Conservation (phyloP, 2,329 filamentous ascomycete species). For the Aspergillus costaricaensis region DNA sequence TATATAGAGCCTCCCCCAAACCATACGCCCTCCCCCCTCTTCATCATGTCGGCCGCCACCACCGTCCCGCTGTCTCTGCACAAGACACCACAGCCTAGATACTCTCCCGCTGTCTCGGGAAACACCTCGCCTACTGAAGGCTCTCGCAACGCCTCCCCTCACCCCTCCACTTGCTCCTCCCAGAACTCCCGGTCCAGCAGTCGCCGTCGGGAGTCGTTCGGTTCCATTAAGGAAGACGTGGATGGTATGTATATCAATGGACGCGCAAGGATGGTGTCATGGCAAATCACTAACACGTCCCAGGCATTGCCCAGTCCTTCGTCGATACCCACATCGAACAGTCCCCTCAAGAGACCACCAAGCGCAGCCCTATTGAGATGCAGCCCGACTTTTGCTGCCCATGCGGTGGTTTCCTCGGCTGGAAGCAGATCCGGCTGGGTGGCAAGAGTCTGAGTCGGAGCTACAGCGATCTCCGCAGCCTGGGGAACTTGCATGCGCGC, state of each 20-base stretch:
- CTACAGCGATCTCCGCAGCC: conserved; percentile 44
- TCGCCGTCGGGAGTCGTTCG: conserved; percentile 43
- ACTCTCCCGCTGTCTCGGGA: conserved; percentile 24
- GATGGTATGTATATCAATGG: conserved; percentile 34
- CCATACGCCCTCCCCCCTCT: conserved; percentile 13
- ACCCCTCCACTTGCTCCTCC: conserved; percentile 35
- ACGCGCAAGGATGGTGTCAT: not conserved
- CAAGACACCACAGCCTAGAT: conserved; percentile 29
- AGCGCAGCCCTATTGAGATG: conserved; percentile 31
- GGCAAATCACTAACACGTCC: not conserved
- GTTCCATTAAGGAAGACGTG: conserved; percentile 48
- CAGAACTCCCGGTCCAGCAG: conserved; percentile 43
- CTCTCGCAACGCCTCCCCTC: conserved; percentile 37
- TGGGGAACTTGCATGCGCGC: conserved; percentile 38
- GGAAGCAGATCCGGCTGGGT: conserved; percentile 49
- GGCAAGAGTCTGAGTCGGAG: conserved; percentile 48
- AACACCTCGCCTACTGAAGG: conserved; percentile 21
- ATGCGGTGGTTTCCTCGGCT: conserved; percentile 47
- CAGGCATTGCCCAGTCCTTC: conserved; percentile 48
- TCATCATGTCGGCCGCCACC: conserved; percentile 34
- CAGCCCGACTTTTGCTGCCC: conserved; percentile 50
- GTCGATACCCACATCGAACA: conserved; percentile 41
- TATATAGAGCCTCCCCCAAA: conserved; percentile 23
- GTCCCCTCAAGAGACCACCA: conserved; percentile 29
- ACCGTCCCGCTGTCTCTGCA: conserved; percentile 23